Percentiles rank a stretch among this genome's conserved stretches.
Evolutionary conservation across 2,329 filamentous ascomycete species (phyloP).

Genomic region (Ophiocordyceps camponoti-floridani): DNA sequence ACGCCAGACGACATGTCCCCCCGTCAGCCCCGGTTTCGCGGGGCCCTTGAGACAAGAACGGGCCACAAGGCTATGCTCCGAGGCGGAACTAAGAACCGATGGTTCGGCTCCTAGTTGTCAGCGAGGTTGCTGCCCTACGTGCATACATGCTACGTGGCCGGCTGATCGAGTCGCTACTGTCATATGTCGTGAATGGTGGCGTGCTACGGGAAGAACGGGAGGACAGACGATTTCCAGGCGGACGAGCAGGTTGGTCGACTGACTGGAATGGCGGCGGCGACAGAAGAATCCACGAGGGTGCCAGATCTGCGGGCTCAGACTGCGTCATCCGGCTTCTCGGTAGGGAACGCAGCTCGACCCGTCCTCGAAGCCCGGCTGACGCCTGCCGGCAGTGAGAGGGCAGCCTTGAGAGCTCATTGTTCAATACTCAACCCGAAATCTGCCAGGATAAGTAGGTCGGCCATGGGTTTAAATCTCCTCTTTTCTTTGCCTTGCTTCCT

Average conservation of each 20-base stretch:
- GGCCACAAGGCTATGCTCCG: not conserved
- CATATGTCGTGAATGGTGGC: not conserved
- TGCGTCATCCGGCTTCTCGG: not conserved
- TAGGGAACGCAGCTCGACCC: not conserved
- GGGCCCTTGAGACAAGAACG: constrained; percentile 1
- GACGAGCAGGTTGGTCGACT: not conserved
- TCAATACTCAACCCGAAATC: not conserved
- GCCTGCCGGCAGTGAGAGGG: not conserved
- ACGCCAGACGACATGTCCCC: not conserved
- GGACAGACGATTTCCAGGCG: too few species aligned
- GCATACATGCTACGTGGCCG: not conserved
- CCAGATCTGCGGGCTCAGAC: too few species aligned
- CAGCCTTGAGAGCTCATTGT: not conserved
- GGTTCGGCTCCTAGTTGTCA: not conserved
- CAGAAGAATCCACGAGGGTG: too few species aligned
- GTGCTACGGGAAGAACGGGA: too few species aligned
- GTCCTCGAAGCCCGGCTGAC: not conserved
- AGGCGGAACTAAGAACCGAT: not conserved
- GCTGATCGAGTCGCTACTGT: not conserved
- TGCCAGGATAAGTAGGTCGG: not conserved
- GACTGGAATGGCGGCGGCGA: not conserved
- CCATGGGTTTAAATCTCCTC: not conserved
- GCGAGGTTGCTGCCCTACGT: not conserved
- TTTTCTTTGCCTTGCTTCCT: not conserved
- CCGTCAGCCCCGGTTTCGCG: not conserved